A percentile compares a stretch with the other conserved stretches of the same genome.
Conservation (phyloP, 73 alveolate genomes). For the Breviolum minutum region DNA sequence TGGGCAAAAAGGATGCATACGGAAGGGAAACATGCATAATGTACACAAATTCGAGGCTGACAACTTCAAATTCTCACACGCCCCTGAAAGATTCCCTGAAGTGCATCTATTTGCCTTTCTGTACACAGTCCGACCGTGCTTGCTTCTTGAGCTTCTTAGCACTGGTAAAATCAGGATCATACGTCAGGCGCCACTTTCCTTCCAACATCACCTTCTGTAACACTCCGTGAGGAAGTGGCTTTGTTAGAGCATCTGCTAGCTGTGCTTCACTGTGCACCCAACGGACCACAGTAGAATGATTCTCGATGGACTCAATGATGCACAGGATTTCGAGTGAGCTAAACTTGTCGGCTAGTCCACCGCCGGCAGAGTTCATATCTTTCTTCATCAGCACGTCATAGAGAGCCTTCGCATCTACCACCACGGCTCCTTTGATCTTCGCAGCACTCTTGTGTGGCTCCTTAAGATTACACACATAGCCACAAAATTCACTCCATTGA, state of each 20-base stretch:
- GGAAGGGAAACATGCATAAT: too few species aligned
- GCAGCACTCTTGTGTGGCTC: background rate
- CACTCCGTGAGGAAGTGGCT: background rate
- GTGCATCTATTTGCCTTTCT: background rate
- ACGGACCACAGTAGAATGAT: background rate
- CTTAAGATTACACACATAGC: background rate
- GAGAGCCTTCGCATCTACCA: conserved; percentile 18
- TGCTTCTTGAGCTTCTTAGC: background rate
- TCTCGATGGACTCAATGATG: background rate
- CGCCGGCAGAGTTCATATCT: background rate
- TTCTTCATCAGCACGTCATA: background rate
- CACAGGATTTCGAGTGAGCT: background rate
- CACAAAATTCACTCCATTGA: background rate
- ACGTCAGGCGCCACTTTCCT: background rate
- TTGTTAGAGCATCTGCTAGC: conserved; percentile 43
- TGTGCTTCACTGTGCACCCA: conserved; percentile 46
- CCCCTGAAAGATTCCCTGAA: background rate
- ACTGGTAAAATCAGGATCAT: conserved; percentile 7
- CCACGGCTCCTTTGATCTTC: background rate
- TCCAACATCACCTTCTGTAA: background rate
- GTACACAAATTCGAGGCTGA: background rate
- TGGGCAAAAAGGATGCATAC: too few species aligned
- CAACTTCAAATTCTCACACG: background rate
- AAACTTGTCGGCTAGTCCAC: background rate
- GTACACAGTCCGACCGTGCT: background rate